These are phyloP conservation scores for Allantophomopsis cytisporea DNA, from an alignment of 2,329 filamentous ascomycete species.

Conservation along the genomic window DNA sequence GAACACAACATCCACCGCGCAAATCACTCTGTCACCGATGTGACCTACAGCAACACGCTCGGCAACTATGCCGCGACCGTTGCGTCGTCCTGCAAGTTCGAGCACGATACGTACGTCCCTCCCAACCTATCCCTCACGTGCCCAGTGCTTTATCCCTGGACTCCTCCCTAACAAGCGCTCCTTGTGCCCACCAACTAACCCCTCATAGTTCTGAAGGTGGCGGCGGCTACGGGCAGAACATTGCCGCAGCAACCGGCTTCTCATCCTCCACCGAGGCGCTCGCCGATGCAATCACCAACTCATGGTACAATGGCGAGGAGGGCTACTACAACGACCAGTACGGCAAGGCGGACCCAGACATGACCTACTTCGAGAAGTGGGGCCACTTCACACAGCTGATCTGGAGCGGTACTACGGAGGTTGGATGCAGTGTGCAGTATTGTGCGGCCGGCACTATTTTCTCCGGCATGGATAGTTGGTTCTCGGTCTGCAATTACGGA, in stretches of 20 bases:
- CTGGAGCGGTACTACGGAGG: slow-evolving; percentile 44
- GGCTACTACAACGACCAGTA: slow-evolving; percentile 41
- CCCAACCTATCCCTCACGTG: too few species aligned
- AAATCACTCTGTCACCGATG: slow-evolving; percentile 57
- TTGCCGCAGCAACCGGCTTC: slow-evolving; percentile 44
- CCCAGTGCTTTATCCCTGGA: too few species aligned
- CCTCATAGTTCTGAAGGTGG: slow-evolving; percentile 33
- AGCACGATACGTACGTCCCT: slow-evolving; percentile 54
- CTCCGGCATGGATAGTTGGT: slow-evolving; percentile 38
- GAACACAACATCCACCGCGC: slow-evolving; percentile 75
- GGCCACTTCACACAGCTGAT: slow-evolving; percentile 66
- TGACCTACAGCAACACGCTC: slow-evolving; percentile 51
- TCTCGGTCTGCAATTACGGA: slow-evolving; percentile 80
- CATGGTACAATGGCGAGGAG: slow-evolving; percentile 80
- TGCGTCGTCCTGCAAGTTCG: slow-evolving; percentile 54
- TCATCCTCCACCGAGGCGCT: slow-evolving; percentile 39
- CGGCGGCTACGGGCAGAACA: slow-evolving; percentile 75
- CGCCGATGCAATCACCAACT: slow-evolving; percentile 54
- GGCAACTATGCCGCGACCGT: slow-evolving; percentile 47
- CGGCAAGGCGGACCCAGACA: slow-evolving; percentile 42
- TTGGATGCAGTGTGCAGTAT: slow-evolving; percentile 42
- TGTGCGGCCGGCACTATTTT: slow-evolving; percentile 34
- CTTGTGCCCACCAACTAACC: slow-evolving; percentile 16
- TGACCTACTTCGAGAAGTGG: slow-evolving; percentile 47
- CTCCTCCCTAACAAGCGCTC: too few species aligned